These are phyloP conservation scores for Bolboschoenus planiculmis DNA, from an alignment of 176 grass and related monocot genomes.

Conservation along the genomic window DNA sequence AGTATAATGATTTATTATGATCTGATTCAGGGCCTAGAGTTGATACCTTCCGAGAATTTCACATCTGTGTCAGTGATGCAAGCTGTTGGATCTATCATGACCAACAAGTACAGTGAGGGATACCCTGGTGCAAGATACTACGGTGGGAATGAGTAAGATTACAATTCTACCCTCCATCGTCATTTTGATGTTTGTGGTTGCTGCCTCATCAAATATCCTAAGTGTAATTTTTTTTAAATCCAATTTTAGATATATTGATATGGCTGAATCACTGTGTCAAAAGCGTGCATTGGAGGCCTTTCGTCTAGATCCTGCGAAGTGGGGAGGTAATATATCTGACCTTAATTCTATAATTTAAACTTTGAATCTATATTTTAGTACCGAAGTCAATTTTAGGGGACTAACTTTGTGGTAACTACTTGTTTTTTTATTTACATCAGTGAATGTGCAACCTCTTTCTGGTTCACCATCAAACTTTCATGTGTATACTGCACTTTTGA, in stretches of 20 bases:
- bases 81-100: constrained; percentile 96
- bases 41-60: constrained; percentile 98
- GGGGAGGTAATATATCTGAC: constrained; percentile 64
- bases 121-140: constrained; percentile 99
- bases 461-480: constrained; percentile 97
- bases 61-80: constrained; percentile 96
- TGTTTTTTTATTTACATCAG: constrained; percentile 31
- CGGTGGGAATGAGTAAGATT: constrained; percentile 84
- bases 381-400: background rate
- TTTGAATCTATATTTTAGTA: background rate
- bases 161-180: background rate
- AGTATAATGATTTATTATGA: background rate
- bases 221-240: constrained; percentile 19
- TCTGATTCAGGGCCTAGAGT: constrained; percentile 68
- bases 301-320: constrained; percentile 75
- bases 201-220: background rate
- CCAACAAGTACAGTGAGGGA: constrained; percentile 98
- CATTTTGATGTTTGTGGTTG: background rate
- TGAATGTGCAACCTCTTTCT: constrained; percentile 95
- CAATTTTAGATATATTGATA: constrained; percentile 81
- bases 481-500: constrained; percentile 91
- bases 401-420: constrained; percentile 5
- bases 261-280: constrained; percentile 88
- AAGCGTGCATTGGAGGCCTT: constrained; percentile 93
- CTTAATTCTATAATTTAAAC: background rate